phyloP scores from a whole-genome alignment of 345 rosid species.

The Syzygium oleosum region DNA sequence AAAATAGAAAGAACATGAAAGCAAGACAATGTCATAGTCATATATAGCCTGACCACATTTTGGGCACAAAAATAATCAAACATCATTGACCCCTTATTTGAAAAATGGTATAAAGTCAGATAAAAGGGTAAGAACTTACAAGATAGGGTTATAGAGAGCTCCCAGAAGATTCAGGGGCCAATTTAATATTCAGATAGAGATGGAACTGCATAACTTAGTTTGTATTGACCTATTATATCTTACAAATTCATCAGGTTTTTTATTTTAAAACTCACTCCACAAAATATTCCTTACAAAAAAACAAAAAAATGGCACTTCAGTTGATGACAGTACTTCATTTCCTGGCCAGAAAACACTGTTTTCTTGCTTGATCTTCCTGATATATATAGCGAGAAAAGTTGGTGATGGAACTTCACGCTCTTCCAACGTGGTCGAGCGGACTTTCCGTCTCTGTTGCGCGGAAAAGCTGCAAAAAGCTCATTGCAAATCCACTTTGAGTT shows the following conservation, averaged over 20 bases:
- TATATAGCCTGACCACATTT: background rate
- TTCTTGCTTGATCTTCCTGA: background rate
- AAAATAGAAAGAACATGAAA: background rate
- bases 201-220: background rate
- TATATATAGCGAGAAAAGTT: background rate
- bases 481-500: background rate
- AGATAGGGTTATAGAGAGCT: background rate
- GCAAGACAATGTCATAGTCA: background rate
- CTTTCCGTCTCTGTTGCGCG: background rate
- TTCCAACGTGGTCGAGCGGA: background rate
- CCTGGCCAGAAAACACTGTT: background rate
- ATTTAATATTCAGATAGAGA: background rate
- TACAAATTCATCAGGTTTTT: background rate
- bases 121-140: background rate
- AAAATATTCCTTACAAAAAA: background rate
- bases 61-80: background rate
- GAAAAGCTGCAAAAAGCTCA: background rate
- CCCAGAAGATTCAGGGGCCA: background rate
- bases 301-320: background rate
- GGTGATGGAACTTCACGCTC: background rate
- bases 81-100: background rate
- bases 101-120: background rate
- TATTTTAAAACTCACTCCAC: background rate
- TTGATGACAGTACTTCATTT: background rate
- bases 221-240: background rate